Base-by-base conservation (phyloP, 352 stramenopile genomes). In the Phytophthora macrochlamydospora region DNA sequence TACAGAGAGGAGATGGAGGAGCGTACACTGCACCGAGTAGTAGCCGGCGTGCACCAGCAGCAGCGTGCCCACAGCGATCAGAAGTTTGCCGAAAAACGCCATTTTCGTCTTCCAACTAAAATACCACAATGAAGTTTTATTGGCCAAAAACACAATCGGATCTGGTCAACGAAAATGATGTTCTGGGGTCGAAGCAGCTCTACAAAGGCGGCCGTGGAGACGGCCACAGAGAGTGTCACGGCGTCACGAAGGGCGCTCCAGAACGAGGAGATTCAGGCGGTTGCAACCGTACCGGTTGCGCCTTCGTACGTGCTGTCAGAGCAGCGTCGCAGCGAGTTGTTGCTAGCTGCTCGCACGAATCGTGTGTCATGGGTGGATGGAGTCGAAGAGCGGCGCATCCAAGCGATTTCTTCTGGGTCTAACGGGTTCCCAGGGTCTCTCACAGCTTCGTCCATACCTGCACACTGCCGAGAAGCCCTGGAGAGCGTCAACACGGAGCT, bases 11-110 rank as follows among this genome's bases (percentile, higher is more conserved):
- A 59, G 44, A 60, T 28, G 37, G 11, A 57, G 35, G 7, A 48
- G 63, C 78, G 53, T 80, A 94, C 86, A 94, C 59, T 92, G 75
- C 59, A 94, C 73, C 11, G 86, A 90, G 74, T 92, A 94, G 71
- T 94, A 94, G 54, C 83, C 83, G 1, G 83, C 83, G 67, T 94
- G 86, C 45, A 92, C 59, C 48, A 94, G 75, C 62, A 92, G 68
- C 33, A 90, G 63, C 60, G 80, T 72, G 68, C 82, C 86, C 48
- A 91, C 33, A 31, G 77, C 74, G 66, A 94, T 85, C 35, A 94
- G 55, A 56, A 92, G 54, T 71, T 91, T 92, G 55, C 86, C 83
- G 45, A 92, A 69, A 58, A 85, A 67, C 66, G 55, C 67, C 81
- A 88, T 89, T 38, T 4, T 60, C 29, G 12, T 51, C 24, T 14